Conservation (phyloP, 2,329 filamentous ascomycete species). For the Bipolaris gigantea region DNA sequence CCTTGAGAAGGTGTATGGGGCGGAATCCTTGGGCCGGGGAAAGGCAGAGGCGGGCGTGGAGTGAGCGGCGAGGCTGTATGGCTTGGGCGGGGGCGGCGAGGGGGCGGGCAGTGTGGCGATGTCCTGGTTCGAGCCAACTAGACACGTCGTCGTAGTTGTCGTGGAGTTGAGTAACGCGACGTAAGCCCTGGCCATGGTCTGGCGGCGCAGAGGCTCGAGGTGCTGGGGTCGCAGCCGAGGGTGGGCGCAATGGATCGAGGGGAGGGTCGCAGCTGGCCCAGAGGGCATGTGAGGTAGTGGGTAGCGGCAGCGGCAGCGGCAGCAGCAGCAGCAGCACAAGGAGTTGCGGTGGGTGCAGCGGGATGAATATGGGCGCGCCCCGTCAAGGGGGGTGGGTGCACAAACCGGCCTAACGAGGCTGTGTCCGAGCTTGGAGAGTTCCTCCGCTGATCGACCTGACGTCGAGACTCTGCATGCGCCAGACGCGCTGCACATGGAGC, state of each 20-base stretch:
- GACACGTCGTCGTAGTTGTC: constrained; percentile 21
- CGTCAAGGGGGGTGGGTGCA: constrained; percentile 3
- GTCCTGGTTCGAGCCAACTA: constrained; percentile 9
- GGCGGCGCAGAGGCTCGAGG: constrained; percentile 11
- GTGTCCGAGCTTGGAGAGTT: constrained; percentile 15
- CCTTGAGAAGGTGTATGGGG: constrained; percentile 14
- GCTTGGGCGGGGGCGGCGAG: constrained; percentile 18
- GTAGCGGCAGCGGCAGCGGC: not conserved
- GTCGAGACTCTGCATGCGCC: constrained; percentile 14
- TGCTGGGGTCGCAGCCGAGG: constrained; percentile 7
- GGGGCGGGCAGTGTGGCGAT: constrained; percentile 8
- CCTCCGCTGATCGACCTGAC: constrained; percentile 9
- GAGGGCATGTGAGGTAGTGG: constrained; percentile 7
- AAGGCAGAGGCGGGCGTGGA: constrained; percentile 23
- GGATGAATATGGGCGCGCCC: constrained; percentile 10
- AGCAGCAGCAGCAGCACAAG: not conserved
- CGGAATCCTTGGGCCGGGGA: constrained; percentile 25
- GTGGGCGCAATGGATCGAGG: constrained; percentile 2
- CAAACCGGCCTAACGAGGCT: constrained; percentile 8
- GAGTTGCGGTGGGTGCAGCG: constrained; percentile 8
- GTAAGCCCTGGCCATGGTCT: constrained; percentile 27
- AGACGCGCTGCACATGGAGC: constrained; percentile 1
- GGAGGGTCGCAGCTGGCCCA: constrained; percentile 4
- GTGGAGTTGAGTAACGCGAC: constrained; percentile 21
- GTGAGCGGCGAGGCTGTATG: constrained; percentile 18